Evolutionary conservation across 139 green algal genomes (phyloP), one percentile per base, ranked within the genome.

Genomic region (Coelastrella sp.): DNA sequence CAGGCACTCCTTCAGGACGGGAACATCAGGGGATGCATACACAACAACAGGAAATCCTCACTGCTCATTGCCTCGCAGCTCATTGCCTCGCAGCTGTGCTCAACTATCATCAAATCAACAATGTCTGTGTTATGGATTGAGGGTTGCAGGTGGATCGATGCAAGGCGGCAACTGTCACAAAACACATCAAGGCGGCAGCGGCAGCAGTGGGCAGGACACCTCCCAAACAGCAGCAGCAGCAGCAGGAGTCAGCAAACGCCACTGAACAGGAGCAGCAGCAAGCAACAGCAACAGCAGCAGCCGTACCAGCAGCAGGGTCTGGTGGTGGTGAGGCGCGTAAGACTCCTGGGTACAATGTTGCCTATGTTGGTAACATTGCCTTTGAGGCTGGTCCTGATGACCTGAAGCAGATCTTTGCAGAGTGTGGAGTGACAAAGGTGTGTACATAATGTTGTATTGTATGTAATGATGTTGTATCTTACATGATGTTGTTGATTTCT

Each of bases 341-440:
- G 87, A 92, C 91, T 7, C 82, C 93, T 1, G 96, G 96, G n/a
- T 98, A 98, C 91, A 92, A 97, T 83, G 94, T 97, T 1, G 95
- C 94, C 0, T 98, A 97, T 82, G 92, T 96, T 0, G 96, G 97
- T 89, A 98, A 99, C 91, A 91, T 99, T 8, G 90, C 94, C 3
- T 98, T 96, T 86, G 94, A 97, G 78, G 95, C 92, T 0, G 91
- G 60, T 0, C 90, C 88, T 27, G 84, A 92, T 17, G 94, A 96
- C 25, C 25, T 99, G 27, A 20, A 61, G 57, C 75, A 85, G 82
- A 74, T 97, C 79, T 98, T 98, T 89, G 73, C 90, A 14, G 93
- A 91, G n/a, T 96, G 87, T 84, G 85, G 89, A 11, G 93, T 91
- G 6, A 94, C 93, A 49, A 92, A 95, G 87, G 93, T 96, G 63